Evolutionary conservation across 2,329 filamentous ascomycete species (phyloP), one percentile per base, ranked within the genome.

Genomic region (Arthrinium puccinioides): DNA sequence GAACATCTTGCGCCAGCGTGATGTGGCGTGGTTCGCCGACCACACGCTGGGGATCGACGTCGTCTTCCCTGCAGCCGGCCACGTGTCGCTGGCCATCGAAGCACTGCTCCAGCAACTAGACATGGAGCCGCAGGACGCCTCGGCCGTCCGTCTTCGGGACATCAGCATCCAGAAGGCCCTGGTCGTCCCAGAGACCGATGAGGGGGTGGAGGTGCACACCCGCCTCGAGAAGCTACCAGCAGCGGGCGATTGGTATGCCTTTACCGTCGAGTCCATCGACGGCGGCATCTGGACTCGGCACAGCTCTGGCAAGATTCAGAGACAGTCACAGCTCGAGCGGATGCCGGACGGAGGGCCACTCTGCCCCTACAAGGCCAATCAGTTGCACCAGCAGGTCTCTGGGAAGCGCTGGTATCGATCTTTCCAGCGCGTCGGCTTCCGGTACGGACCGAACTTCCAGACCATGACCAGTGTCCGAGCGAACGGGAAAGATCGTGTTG

Each of bases 1-100:
- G 4, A 54, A 54, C 20, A 36, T 62, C 4, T 45, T 67, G 1
- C 46, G 51, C 4, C 36, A 56, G 9, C 48, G 50, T 2, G 57
- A 63, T 36, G 21, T 59, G 8, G 47, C 56, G 6, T 67, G 63
- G 64, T 39, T 67, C 6, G 38, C 43, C 4, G 54, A 66, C 28
- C 62, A 68, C 24, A 45, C 42, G 40, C 40, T 60, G 8, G 44
- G 45, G 2, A 40, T 38, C 2, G 48, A 57, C 16, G 47, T 64
- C 4, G 60, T 64, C 28, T 45, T 49, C n/a, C 64, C 64, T 0
- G 53, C 41, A 6, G 57, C 62, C 3, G 60, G 52, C 0, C 66
- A 62, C 38, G 23, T 63, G 2, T 49, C 53, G 2, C 59, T 64
- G 49, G 58, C 54, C 2, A 53, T 63, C 4, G 62, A 64, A 42